Percentiles rank a stretch among this genome's conserved stretches.
Evolutionary conservation across 306 rosid genomes (phyloP).

Genomic region (Medicago arabica): DNA sequence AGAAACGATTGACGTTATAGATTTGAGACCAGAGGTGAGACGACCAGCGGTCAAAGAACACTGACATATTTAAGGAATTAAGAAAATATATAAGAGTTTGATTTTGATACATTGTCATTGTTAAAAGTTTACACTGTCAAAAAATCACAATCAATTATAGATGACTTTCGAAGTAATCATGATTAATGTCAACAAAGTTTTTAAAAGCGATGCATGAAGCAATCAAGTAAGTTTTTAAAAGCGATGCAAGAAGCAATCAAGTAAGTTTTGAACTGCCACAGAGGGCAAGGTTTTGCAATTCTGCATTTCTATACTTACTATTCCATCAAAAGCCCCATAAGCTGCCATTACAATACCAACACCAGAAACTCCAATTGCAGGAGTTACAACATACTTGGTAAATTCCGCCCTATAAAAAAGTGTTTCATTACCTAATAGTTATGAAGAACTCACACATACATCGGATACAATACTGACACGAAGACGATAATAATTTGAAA

Average conservation of each 20-base stretch:
- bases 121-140: too few relatives aligned
- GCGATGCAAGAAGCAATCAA: too few relatives aligned
- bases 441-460: background rate
- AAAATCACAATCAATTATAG: too few relatives aligned
- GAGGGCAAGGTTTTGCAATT: background rate
- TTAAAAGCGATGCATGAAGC: too few relatives aligned
- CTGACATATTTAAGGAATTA: constrained; percentile 44
- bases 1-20: constrained; percentile 71
- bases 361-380: constrained; percentile 83
- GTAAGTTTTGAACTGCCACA: too few relatives aligned
- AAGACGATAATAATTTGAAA: too few relatives aligned
- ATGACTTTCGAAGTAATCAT: too few relatives aligned
- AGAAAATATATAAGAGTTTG: too few relatives aligned
- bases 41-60: constrained; percentile 86
- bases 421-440: constrained; percentile 18
- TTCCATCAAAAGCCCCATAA: constrained; percentile 91
- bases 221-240: too few relatives aligned
- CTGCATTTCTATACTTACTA: constrained; percentile 62
- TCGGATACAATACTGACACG: too few relatives aligned
- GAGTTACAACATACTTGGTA: constrained; percentile 79
- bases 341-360: constrained; percentile 94
- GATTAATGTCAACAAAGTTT: too few relatives aligned
- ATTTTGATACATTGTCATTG: too few relatives aligned
- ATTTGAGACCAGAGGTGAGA: constrained; percentile 80
- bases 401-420: constrained; percentile 73